These are phyloP conservation scores for Articulospora tetracladia DNA, from an alignment of 495 filamentous ascomycete genomes.

Conservation along the genomic window DNA sequence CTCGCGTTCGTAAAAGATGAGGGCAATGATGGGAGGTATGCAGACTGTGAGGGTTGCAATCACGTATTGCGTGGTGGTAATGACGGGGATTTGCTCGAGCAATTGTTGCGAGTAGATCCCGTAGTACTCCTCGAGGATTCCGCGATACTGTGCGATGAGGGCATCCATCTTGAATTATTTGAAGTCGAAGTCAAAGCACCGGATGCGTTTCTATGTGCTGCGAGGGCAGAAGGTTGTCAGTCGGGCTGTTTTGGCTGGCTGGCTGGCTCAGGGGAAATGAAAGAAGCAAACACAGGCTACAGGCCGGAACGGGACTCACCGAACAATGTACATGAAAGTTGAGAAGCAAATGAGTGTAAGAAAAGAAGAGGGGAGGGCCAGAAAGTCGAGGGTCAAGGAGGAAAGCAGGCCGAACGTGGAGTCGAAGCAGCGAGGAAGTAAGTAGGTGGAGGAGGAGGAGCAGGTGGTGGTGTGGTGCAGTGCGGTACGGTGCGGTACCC, in stretches of 20 bases:
- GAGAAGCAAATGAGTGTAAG: conserved; percentile 14
- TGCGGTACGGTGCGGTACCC: not conserved
- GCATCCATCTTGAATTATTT: conserved; percentile 12
- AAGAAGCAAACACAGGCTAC: not conserved
- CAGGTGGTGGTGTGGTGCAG: not conserved
- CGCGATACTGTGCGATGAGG: conserved; percentile 19
- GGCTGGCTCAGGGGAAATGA: not conserved
- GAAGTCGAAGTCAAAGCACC: conserved; percentile 13
- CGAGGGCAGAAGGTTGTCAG: conserved; percentile 2
- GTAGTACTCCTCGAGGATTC: conserved; percentile 20
- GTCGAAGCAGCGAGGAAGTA: not conserved
- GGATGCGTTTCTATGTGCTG: conserved; percentile 23
- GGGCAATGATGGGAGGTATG: conserved; percentile 34
- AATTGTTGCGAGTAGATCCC: conserved; percentile 20
- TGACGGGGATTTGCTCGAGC: conserved; percentile 15
- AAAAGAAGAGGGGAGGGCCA: conserved; percentile 3
- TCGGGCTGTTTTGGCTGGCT: not conserved
- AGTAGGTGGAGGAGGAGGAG: not conserved
- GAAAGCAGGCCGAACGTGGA: not conserved
- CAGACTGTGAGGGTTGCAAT: conserved; percentile 43
- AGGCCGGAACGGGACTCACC: conserved; percentile 12
- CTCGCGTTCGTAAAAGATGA: conserved; percentile 26
- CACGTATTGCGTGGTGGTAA: conserved; percentile 44
- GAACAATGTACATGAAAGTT: conserved; percentile 23
- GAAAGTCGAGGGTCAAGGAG: not conserved